phyloP scores from a whole-genome alignment of 306 rosid species.

The Erythrophleum fordii region DNA sequence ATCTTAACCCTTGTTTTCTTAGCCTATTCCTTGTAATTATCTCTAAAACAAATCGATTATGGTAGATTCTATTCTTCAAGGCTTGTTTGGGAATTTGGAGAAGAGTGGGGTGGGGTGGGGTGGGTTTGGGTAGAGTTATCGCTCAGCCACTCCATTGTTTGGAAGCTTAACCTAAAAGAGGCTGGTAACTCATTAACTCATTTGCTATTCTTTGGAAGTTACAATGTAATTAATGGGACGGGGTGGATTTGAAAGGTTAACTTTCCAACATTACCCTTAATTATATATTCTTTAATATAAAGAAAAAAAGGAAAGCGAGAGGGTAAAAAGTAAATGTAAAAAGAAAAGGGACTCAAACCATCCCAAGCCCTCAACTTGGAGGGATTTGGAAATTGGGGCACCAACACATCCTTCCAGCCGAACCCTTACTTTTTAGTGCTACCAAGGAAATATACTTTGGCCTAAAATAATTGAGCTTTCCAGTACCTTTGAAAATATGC shows the following conservation, averaged over 20 bases:
- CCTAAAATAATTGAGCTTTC: slow-evolving; percentile 19
- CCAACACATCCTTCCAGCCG: background rate
- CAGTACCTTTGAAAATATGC: background rate
- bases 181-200: background rate
- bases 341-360: background rate
- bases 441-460: background rate
- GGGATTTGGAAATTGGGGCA: background rate
- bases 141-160: background rate
- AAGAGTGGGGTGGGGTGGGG: background rate
- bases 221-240: background rate
- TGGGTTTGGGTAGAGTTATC: background rate
- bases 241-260: background rate
- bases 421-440: background rate
- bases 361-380: background rate
- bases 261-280: background rate
- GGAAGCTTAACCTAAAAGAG: background rate
- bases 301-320: background rate
- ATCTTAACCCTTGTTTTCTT: background rate
- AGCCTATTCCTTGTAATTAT: background rate
- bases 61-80: background rate
- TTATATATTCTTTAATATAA: background rate
- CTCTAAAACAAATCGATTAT: background rate
- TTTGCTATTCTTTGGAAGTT: background rate
- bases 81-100: background rate
- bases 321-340: background rate